These are phyloP conservation scores for Wallacemonas sp. DNA, from an alignment of 208 protist genomes.

Conservation along the genomic window DNA sequence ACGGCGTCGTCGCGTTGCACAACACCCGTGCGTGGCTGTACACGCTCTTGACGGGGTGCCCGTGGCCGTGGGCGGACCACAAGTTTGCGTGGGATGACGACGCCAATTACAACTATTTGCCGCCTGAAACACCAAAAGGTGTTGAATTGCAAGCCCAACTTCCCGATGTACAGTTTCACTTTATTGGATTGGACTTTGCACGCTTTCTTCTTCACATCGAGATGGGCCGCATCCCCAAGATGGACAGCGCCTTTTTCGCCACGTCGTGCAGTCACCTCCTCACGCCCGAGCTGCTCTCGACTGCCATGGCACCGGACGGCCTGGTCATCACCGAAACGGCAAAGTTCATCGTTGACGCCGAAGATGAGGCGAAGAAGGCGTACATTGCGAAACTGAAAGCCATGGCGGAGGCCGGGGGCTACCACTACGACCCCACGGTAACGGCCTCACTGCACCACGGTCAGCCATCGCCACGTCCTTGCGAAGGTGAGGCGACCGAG, in stretches of 20 bases:
- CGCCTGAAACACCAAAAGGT: slow-evolving; percentile 59
- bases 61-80: slow-evolving; percentile 89
- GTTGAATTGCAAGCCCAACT: slow-evolving; percentile 44
- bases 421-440: slow-evolving; percentile 32
- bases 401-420: slow-evolving; percentile 47
- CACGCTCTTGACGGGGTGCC: slow-evolving; percentile 69
- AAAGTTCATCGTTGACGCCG: slow-evolving; percentile 88
- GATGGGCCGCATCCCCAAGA: slow-evolving; percentile 29
- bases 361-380: slow-evolving; percentile 71
- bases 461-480: slow-evolving; percentile 45
- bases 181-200: slow-evolving; percentile 76
- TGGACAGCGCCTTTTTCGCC: slow-evolving; percentile 83
- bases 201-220: slow-evolving; percentile 57
- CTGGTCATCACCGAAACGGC: slow-evolving; percentile 87
- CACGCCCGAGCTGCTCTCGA: slow-evolving; percentile 41
- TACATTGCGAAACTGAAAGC: slow-evolving; percentile 67
- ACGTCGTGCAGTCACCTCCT: slow-evolving; percentile 78
- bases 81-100: slow-evolving; percentile 87
- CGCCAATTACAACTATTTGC: slow-evolving; percentile 83
- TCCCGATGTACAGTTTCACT: slow-evolving; percentile 68
- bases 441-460: slow-evolving; percentile 52
- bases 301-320: slow-evolving; percentile 45
- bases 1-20: slow-evolving; percentile 88
- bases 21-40: slow-evolving; percentile 91
- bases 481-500: slow-evolving; percentile 34